Conservation (phyloP, 2,329 filamentous ascomycete species). For the Fusarium ramigenum region DNA sequence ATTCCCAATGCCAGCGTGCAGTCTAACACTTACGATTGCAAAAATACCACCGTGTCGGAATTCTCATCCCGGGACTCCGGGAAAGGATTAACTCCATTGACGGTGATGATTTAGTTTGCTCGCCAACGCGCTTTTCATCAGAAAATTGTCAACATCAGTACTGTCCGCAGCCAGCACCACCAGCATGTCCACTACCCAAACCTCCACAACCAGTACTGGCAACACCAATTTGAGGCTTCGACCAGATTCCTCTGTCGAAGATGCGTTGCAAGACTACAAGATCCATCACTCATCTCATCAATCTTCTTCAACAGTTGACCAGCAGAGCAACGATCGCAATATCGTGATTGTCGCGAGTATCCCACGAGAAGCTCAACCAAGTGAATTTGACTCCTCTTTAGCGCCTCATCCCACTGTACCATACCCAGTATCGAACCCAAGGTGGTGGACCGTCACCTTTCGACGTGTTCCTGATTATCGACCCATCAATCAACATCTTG, state of each 20-base stretch:
- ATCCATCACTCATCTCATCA: neutral
- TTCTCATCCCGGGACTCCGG: too few species aligned
- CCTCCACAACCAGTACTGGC: neutral
- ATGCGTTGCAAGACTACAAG: neutral
- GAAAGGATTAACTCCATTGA: rapidly evolving
- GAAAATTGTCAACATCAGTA: neutral
- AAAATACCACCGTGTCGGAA: too few species aligned
- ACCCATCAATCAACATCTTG: neutral
- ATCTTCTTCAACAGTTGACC: neutral
- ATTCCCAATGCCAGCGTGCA: too few species aligned
- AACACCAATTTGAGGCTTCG: too few species aligned
- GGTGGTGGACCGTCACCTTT: neutral
- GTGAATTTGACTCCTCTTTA: neutral
- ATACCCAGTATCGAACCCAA: conserved; percentile 6
- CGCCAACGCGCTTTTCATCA: neutral
- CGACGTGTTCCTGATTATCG: neutral
- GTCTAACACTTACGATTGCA: too few species aligned
- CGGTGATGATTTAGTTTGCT: neutral
- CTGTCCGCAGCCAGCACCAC: neutral
- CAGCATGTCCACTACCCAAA: neutral
- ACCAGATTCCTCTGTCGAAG: neutral
- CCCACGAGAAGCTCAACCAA: neutral
- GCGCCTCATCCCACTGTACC: neutral
- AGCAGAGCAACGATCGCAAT: neutral
- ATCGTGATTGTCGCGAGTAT: neutral